These are phyloP conservation scores for Mycena rebaudengoi DNA, from an alignment of 768 basidiomycete species.

Conservation along the genomic window DNA sequence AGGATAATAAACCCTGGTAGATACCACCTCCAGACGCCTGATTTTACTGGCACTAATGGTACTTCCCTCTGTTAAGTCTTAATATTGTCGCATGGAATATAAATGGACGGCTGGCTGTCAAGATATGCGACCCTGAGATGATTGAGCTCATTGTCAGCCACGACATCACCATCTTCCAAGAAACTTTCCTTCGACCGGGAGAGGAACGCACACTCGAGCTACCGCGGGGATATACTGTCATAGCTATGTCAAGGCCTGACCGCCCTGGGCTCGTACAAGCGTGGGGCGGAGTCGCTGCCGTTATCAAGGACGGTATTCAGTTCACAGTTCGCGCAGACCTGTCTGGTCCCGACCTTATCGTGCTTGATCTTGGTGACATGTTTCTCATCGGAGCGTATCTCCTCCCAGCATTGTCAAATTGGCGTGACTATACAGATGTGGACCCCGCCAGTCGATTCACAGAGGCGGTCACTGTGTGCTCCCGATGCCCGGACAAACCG, in stretches of 20 bases:
- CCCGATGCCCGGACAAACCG: background rate
- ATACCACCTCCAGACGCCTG: too few species aligned
- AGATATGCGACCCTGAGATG: background rate
- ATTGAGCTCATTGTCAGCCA: background rate
- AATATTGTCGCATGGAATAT: constrained; percentile 10
- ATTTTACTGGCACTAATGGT: too few species aligned
- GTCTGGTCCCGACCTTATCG: background rate
- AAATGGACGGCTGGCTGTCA: constrained; percentile 3
- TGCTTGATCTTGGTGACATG: constrained; percentile 3
- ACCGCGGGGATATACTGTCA: background rate
- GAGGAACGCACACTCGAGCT: background rate
- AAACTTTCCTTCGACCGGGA: constrained; percentile 1
- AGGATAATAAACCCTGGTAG: too few species aligned
- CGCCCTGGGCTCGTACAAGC: background rate
- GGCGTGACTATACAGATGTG: background rate
- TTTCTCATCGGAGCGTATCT: constrained; percentile 6
- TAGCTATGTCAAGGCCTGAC: background rate
- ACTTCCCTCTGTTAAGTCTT: too few species aligned
- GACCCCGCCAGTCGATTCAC: background rate
- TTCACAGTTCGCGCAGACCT: background rate
- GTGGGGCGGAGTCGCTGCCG: constrained; percentile 3
- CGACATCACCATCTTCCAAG: constrained; percentile 4
- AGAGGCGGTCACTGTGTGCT: background rate
- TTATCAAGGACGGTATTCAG: background rate
- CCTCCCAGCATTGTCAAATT: background rate